phyloP scores from a whole-genome alignment of 1,139 yeast genomes.

The Yamadazyma triangularis region DNA sequence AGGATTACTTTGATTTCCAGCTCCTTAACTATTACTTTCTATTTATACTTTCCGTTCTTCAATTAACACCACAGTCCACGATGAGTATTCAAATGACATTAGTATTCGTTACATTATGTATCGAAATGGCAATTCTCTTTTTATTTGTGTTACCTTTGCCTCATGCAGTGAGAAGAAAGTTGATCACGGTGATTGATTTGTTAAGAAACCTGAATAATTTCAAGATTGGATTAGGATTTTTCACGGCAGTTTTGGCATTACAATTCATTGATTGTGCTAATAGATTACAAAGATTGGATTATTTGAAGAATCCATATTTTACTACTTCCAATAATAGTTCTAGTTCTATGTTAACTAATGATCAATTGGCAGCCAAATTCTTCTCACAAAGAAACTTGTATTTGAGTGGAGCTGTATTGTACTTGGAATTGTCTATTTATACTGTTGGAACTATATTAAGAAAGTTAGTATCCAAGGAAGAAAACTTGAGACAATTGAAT shows the following conservation, averaged over 20 bases:
- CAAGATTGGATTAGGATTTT: slow-evolving; percentile 46
- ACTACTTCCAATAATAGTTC: slow-evolving; percentile 8
- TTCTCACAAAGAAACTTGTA: slow-evolving; percentile 70
- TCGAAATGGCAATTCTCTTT: slow-evolving; percentile 52
- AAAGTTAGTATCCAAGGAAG: slow-evolving; percentile 57
- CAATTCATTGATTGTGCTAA: slow-evolving; percentile 60
- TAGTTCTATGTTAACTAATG: slow-evolving; percentile 23
- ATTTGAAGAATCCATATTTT: slow-evolving; percentile 23
- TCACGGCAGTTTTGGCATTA: slow-evolving; percentile 43
- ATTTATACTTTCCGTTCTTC: too few species aligned
- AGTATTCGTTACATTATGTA: slow-evolving; percentile 41
- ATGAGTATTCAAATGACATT: slow-evolving; percentile 47
- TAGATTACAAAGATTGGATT: slow-evolving; percentile 33
- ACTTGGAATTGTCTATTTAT: slow-evolving; percentile 53
- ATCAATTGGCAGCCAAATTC: slow-evolving; percentile 51
- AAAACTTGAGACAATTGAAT: slow-evolving; percentile 28
- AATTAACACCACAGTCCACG: too few species aligned
- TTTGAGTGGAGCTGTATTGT: slow-evolving; percentile 66
- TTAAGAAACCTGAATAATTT: slow-evolving; percentile 40
- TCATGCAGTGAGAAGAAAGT: slow-evolving; percentile 41
- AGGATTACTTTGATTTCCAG: too few species aligned
- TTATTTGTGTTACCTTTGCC: slow-evolving; percentile 63
- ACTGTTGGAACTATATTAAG: slow-evolving; percentile 54
- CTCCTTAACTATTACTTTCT: too few species aligned
- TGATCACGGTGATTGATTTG: slow-evolving; percentile 35